These are phyloP conservation scores for Flueggea neowawraea DNA, from an alignment of 441 rosid species.

Conservation along the genomic window DNA sequence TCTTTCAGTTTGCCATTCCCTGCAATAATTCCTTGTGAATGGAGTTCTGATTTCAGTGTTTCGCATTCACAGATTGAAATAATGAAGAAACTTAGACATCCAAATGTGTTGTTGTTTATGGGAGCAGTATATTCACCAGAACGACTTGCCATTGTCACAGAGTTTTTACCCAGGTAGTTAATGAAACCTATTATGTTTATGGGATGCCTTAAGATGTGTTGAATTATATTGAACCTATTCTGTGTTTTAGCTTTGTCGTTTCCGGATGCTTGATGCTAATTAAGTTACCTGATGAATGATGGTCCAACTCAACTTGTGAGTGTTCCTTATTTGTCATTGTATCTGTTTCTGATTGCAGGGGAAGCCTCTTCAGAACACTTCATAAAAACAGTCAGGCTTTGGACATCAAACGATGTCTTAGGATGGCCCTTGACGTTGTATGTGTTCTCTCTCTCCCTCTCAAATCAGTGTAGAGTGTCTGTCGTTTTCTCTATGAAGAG, in stretches of 20 bases:
- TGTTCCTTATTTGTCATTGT: neutral
- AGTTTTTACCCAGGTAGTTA: slow-evolving; percentile 72
- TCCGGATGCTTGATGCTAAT: neutral
- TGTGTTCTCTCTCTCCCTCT: slow-evolving; percentile 23
- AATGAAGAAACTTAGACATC: slow-evolving; percentile 86
- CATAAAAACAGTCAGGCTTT: slow-evolving; percentile 63
- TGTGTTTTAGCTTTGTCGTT: neutral
- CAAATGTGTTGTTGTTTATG: slow-evolving; percentile 86
- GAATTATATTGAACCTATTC: neutral
- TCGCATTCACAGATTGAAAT: slow-evolving; percentile 52
- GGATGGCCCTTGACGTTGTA: slow-evolving; percentile 88
- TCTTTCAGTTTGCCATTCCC: slow-evolving; percentile 7
- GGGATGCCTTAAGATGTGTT: neutral
- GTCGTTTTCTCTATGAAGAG: too few relatives aligned
- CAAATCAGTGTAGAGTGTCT: neutral
- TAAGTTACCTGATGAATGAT: neutral
- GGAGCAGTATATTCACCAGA: slow-evolving; percentile 83
- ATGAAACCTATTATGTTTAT: neutral
- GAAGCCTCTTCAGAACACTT: slow-evolving; percentile 86
- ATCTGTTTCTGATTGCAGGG: slow-evolving; percentile 42
- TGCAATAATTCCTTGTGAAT: slow-evolving; percentile 1
- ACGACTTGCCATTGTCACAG: slow-evolving; percentile 76
- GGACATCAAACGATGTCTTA: slow-evolving; percentile 64
- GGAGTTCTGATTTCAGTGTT: slow-evolving; percentile 3
- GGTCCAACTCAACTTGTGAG: neutral